Conservation (phyloP, 1,284 basidiomycete genomes). For the Hemileia vastatrix region DNA sequence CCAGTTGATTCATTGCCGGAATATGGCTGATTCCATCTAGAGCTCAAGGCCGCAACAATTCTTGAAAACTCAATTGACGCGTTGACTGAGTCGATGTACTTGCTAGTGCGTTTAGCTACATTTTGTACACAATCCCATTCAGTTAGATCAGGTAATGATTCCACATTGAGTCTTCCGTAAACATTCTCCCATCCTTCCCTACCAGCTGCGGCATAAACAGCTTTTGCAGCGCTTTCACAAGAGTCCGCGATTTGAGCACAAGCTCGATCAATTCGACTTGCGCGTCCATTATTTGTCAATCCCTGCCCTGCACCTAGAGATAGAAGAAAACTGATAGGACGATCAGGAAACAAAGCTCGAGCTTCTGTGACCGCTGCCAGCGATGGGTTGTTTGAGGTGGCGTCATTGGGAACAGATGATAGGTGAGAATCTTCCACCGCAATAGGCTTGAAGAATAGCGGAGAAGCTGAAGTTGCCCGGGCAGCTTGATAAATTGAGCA, state of each 20-base stretch:
- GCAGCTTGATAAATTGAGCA: conserved; percentile 24
- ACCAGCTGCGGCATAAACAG: conserved; percentile 1
- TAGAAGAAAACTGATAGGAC: conserved; percentile 9
- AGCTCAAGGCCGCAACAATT: no score
- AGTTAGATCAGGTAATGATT: no score
- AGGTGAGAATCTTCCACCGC: neutral
- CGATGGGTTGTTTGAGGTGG: conserved; percentile 3
- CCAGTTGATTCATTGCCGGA: no score
- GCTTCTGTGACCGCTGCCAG: conserved; percentile 12
- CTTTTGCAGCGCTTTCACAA: conserved; percentile 1
- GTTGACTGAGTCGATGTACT: no score
- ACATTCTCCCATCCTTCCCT: conserved; percentile 3
- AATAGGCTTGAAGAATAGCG: conserved; percentile 22
- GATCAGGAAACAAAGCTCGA: neutral
- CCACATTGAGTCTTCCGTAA: conserved; percentile 8
- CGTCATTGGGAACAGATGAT: neutral
- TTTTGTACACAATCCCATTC: no score
- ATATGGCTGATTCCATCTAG: no score
- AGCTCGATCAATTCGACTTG: conserved; percentile 7
- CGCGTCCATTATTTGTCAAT: neutral
- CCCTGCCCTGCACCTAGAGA: conserved; percentile 17
- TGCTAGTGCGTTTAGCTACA: no score
- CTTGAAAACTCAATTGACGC: no score
- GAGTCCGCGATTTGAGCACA: conserved; percentile 13
- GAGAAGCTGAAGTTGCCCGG: conserved; percentile 24